These are phyloP conservation scores for Debaryomyces maramus DNA, from an alignment of 805 yeast species.

Conservation along the genomic window DNA sequence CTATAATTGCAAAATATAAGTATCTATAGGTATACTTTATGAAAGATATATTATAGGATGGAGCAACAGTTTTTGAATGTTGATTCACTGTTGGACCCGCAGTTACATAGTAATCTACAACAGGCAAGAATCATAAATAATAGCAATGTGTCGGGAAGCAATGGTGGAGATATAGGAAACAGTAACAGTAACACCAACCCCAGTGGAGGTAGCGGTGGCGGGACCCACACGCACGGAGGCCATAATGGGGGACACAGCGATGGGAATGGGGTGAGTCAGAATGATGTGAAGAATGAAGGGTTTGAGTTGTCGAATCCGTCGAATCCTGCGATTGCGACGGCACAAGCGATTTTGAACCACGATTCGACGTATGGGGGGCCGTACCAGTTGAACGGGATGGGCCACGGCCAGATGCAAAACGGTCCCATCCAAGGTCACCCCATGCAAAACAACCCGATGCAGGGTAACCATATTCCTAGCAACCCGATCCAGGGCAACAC, in stretches of 20 bases:
- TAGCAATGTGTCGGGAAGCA: not conserved
- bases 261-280: not conserved
- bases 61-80: constrained; percentile 19
- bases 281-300: constrained; percentile 1
- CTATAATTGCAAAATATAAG: not conserved
- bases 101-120: constrained; percentile 10
- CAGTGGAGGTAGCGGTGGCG: not conserved
- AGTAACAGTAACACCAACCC: not conserved
- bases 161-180: not conserved
- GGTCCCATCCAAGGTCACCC: not conserved
- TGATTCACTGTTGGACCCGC: constrained; percentile 18
- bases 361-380: constrained; percentile 6
- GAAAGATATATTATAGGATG: constrained; percentile 7
- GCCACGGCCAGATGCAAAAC: not conserved
- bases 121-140: constrained; percentile 1
- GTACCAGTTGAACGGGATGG: constrained; percentile 6
- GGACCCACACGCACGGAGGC: constrained; percentile 5
- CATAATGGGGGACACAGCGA: not conserved
- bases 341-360: constrained; percentile 16
- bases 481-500: not conserved
- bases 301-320: constrained; percentile 13
- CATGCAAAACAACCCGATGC: not conserved
- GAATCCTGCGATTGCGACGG: constrained; percentile 16
- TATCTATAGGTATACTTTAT: not conserved
- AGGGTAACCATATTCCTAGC: not conserved